Evolutionary conservation across 768 basidiomycete species (phyloP).

Genomic region (Piloderma croceum): DNA sequence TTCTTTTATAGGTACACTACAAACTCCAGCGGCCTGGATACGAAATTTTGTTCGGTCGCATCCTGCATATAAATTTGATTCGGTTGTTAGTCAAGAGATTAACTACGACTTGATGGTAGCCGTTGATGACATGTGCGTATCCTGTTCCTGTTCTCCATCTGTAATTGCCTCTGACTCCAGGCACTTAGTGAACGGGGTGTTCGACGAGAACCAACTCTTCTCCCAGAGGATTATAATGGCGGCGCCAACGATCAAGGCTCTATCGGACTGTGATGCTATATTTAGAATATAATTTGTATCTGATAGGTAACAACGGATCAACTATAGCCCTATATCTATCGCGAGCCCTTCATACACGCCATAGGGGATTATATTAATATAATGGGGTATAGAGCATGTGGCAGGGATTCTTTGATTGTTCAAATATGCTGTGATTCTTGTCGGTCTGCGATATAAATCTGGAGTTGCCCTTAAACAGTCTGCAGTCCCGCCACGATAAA

Average conservation of each 20-base stretch:
- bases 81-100: conserved; percentile 85
- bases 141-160: conserved; percentile 1
- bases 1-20: conserved; percentile 52
- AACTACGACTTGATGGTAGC: conserved; percentile 91
- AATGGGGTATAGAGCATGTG: no score
- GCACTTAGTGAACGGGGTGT: conserved; percentile 61
- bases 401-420: no score
- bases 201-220: conserved; percentile 51
- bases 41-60: conserved; percentile 87
- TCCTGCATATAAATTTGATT: conserved; percentile 88
- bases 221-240: conserved; percentile 57
- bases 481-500: no score
- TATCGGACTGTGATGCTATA: conserved; percentile 16
- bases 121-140: conserved; percentile 84
- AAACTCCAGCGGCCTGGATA: conserved; percentile 91
- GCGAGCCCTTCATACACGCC: no score
- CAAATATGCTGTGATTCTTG: no score
- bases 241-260: conserved; percentile 41
- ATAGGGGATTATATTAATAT: no score
- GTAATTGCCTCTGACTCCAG: conserved; percentile 4
- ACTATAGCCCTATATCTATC: no score
- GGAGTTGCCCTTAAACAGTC: no score
- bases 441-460: no score
- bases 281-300: background rate
- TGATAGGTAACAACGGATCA: background rate